Conservation (phyloP, 2,329 filamentous ascomycete genomes). For the Aspergillus tanneri region DNA sequence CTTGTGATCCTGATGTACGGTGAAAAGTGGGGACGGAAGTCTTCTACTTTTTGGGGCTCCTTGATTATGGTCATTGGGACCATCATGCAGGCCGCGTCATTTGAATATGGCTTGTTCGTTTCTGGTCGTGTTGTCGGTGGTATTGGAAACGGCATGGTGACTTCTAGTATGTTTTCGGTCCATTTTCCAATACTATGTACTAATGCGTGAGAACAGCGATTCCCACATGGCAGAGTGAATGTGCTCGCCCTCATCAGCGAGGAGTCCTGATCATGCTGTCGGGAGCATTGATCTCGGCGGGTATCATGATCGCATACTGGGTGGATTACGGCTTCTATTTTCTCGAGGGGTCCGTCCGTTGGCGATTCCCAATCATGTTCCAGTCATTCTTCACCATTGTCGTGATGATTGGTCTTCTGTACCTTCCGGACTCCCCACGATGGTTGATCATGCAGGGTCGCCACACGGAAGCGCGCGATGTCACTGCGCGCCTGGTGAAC, state of each 20-base stretch:
- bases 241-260: slow-evolving; percentile 24
- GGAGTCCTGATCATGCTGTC: slow-evolving; percentile 28
- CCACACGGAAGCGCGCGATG: slow-evolving; percentile 47
- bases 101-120: slow-evolving; percentile 37
- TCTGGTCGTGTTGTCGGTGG: slow-evolving; percentile 31
- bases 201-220: slow-evolving; percentile 15
- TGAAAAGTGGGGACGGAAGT: slow-evolving; percentile 9
- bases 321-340: slow-evolving; percentile 25
- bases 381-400: slow-evolving; percentile 42
- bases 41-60: slow-evolving; percentile 9
- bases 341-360: slow-evolving; percentile 30
- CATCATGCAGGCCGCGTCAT: slow-evolving; percentile 7
- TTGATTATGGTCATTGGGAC: slow-evolving; percentile 10
- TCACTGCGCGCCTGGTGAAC: slow-evolving; percentile 40
- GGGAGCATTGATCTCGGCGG: slow-evolving; percentile 24
- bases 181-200: background rate
- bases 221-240: slow-evolving; percentile 36
- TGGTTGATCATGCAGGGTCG: slow-evolving; percentile 54
- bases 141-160: slow-evolving; percentile 26
- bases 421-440: slow-evolving; percentile 53
- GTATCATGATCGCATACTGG: slow-evolving; percentile 28
- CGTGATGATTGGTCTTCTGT: slow-evolving; percentile 22
- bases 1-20: slow-evolving; percentile 8
- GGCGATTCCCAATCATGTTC: slow-evolving; percentile 47
- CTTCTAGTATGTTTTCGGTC: slow-evolving; percentile 21